Evolutionary conservation across 108 stramenopile species (phyloP).

Genomic region (Hondaea fermentalgiana): DNA sequence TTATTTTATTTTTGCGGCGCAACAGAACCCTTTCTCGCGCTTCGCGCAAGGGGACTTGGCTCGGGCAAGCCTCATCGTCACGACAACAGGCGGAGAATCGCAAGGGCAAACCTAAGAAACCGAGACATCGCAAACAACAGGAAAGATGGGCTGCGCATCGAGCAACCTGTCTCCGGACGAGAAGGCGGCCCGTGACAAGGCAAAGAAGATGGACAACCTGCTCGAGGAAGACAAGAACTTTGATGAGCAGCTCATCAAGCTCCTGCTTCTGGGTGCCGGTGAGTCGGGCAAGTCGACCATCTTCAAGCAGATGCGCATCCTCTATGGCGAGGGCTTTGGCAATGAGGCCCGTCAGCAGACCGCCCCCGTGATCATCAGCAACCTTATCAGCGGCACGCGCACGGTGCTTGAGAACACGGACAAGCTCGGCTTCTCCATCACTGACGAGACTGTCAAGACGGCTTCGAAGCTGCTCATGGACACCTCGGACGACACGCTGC

Average conservation of each 20-base stretch:
- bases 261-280: slow-evolving; percentile 30
- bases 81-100: no score
- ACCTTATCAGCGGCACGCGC: slow-evolving; percentile 1
- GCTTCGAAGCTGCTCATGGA: background rate
- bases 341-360: slow-evolving; percentile 24
- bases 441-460: background rate
- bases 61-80: no score
- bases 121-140: background rate
- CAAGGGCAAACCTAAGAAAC: no score
- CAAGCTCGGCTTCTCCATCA: background rate
- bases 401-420: slow-evolving; percentile 9
- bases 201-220: slow-evolving; percentile 5
- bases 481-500: background rate
- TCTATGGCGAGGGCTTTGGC: slow-evolving; percentile 29
- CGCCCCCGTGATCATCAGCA: background rate
- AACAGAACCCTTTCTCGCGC: no score
- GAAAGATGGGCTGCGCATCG: slow-evolving; percentile 8
- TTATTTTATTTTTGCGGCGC: no score
- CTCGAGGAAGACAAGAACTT: background rate
- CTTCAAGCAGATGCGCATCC: slow-evolving; percentile 46
- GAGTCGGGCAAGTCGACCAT: slow-evolving; percentile 43
- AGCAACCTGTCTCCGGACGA: background rate
- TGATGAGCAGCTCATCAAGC: background rate
- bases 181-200: background rate
- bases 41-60: no score